Evolutionary conservation across 2,329 filamentous ascomycete genomes (phyloP), one percentile per base, ranked within the genome.

Genomic region (Alternaria postmessia): DNA sequence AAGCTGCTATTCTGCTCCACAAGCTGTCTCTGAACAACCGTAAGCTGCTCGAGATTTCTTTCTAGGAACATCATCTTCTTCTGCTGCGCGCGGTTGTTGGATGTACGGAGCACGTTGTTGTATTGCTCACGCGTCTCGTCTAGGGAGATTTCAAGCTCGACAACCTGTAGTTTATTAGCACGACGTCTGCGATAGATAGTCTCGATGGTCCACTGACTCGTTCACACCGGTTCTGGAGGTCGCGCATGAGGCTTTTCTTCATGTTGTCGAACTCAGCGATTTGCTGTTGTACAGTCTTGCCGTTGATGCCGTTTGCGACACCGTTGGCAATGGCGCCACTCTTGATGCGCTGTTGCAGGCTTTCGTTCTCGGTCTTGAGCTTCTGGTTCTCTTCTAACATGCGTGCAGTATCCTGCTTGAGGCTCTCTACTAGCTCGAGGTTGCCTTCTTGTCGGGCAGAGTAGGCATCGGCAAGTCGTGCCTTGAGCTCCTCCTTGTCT

Each of bases 31-130:
- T 99, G 95, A 54, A 99, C 95, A 75, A 97, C 93, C 4, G 95
- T 99, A 55, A 99, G 86, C 81, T 99, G 95, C 82, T 99, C 95
- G 41, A 99, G 88, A 78, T 99, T 99, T 76, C 95, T 91, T 84
- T 99, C 95, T 51, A 99, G 83, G 86, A 99, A 99, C 16, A 95
- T 96, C 92, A 99, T 98, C 87, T 99, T 99, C 91, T 99, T 99
- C 82, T 99, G 95, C 83, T 99, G 95, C 24, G 95, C 94, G 61
- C 95, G 91, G 84, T 96, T 98, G 85, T 99, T 99, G 68, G 93
- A 97, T 51, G 93, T 95, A 57, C 94, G 90, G 59, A 99, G 87
- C 62, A 99, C 95, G 73, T 97, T 97, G 85, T 99, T 98, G 83
- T 99, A 99, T 82, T 99, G 95, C 83, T 99, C 95, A 57, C 95